Conservation (phyloP, 441 rosid species). For the California macrophylla region DNA sequence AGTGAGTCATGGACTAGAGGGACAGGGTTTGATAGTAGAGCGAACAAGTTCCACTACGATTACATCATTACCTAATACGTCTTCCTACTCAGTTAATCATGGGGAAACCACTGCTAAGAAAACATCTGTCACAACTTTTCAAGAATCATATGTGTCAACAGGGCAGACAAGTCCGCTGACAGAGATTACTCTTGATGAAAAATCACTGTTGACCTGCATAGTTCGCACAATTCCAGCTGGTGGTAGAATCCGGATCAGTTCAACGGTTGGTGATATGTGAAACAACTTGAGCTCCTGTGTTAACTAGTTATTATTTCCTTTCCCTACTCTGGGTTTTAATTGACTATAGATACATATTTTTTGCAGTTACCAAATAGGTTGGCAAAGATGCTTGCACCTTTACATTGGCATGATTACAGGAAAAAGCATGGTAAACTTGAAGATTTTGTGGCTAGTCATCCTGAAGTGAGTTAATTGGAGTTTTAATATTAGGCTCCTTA, state of each 20-base stretch:
- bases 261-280: conserved; percentile 53
- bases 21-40: conserved; percentile 31
- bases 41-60: conserved; percentile 31
- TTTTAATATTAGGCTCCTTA: neutral
- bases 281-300: neutral
- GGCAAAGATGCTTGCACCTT: conserved; percentile 92
- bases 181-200: conserved; percentile 63
- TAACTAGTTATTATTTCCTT: conserved; percentile 1
- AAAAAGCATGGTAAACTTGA: conserved; percentile 86
- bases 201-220: conserved; percentile 76
- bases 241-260: conserved; percentile 73
- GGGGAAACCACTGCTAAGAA: conserved; percentile 24
- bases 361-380: conserved; percentile 82
- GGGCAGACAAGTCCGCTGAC: conserved; percentile 26
- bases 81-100: conserved; percentile 25
- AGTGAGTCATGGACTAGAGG: conserved; percentile 31
- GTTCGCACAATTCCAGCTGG: conserved; percentile 94
- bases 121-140: conserved; percentile 27
- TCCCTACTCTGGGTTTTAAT: neutral
- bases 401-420: conserved; percentile 95
- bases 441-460: conserved; percentile 72
- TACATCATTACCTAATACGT: conserved; percentile 31
- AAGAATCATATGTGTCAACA: conserved; percentile 37
- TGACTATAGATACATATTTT: conserved; percentile 7
- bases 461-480: conserved; percentile 45